Evolutionary conservation across 495 filamentous ascomycete species (phyloP), one percentile per base, ranked within the genome.

Genomic region (Penicillium coprophilum): DNA sequence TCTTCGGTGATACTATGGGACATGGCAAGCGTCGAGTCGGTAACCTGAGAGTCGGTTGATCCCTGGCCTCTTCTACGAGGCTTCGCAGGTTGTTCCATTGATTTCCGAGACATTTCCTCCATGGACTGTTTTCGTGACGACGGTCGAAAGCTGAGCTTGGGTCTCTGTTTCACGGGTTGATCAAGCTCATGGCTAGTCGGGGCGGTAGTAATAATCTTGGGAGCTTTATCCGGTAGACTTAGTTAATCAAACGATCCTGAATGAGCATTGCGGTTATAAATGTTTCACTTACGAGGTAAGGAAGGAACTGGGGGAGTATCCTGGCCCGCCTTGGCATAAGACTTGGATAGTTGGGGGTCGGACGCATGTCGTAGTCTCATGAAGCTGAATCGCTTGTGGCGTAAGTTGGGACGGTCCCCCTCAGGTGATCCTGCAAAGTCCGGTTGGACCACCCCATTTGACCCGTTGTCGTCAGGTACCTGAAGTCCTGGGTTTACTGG

Each of bases 361-460:
- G 92, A 96, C 46, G 90, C 92, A 83, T 97, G 89, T 46, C 93
- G 87, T 65, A 96, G 87, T 68, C 87, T 90, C 73, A 96, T 81
- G 74, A 97, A 85, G 68, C 88, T 94, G 68, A 97, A 97, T 32
- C 93, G 87, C 56, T 87, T 74, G 23, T 70, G 70, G 47, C 69
- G 68, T 61, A 71, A 46, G 53, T 57, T 70, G 12, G 65, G 58
- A 27, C 65, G 60, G 13, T 71, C 70, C 31, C 58, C 63, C 2
- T 57, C 50, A 11, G 66, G 63, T 39, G 67, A 52, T 24, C 50
- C 47, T 19, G 61, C 34, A 27, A 57, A 45, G 54, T 56, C 62
- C 12, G 62, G 36, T 19, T 55, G 65, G 24, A 60, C 34, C 20
- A 64, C 24, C 15, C 57, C 46, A 49, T 59, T 46, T 27, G 55